phyloP scores from a whole-genome alignment of 2,329 filamentous ascomycete species.

The Xylaria multiplex region DNA sequence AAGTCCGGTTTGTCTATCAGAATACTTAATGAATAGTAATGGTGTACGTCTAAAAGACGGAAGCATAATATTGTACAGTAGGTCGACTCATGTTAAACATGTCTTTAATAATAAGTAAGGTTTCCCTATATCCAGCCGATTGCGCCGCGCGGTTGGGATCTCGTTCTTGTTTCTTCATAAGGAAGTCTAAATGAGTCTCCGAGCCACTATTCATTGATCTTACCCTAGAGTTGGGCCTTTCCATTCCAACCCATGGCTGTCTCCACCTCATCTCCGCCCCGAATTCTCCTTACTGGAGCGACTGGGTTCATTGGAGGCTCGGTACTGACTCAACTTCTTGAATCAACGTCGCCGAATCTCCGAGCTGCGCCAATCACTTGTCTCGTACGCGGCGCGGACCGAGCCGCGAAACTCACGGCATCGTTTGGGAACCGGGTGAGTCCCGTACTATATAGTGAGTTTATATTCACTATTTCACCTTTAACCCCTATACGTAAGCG shows the following conservation, averaged over 20 bases:
- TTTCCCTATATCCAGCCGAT: neutral
- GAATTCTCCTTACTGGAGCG: constrained; percentile 42
- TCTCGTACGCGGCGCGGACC: constrained; percentile 41
- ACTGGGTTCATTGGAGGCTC: constrained; percentile 44
- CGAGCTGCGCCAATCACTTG: constrained; percentile 35
- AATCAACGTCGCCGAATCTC: constrained; percentile 33
- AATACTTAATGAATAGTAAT: neutral
- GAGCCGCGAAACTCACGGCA: constrained; percentile 35
- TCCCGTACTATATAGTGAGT: constrained; percentile 37
- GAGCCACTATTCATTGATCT: constrained; percentile 1
- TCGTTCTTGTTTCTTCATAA: neutral
- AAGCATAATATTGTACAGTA: too few species aligned
- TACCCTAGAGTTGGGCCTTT: constrained; percentile 1
- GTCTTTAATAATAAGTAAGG: too few species aligned
- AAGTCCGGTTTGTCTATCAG: constrained; percentile 14
- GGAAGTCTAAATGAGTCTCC: neutral
- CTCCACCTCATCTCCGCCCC: constrained; percentile 22
- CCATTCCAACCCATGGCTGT: constrained; percentile 33
- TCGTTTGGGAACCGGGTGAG: constrained; percentile 40
- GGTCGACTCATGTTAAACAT: too few species aligned
- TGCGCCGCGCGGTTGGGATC: neutral
- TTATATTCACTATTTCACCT: neutral
- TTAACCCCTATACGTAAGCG: neutral
- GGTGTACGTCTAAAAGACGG: too few species aligned
- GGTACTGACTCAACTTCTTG: constrained; percentile 37